phyloP scores from a whole-genome alignment of 2,329 filamentous ascomycete species.

The Tolypocladium ovalisporum region DNA sequence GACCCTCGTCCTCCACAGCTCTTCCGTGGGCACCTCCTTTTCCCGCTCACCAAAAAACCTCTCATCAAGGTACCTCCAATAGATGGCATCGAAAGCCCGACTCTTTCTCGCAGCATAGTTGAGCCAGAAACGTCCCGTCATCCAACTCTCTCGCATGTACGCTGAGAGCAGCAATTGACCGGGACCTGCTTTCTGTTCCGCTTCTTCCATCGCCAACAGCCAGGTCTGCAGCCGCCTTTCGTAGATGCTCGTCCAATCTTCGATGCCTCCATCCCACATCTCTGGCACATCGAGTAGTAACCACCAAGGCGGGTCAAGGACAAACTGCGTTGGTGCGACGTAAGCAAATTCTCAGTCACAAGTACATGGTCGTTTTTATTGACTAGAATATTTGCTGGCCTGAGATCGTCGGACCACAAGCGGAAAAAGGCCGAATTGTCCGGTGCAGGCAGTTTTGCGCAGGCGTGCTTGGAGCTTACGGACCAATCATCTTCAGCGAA shows the following conservation, averaged over 20 bases:
- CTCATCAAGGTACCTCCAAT: conserved; percentile 23
- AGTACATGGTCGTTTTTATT: too few species aligned
- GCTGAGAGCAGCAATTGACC: conserved; percentile 6
- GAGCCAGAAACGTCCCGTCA: conserved; percentile 19
- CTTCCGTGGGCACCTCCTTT: conserved; percentile 2
- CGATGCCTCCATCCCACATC: conserved; percentile 18
- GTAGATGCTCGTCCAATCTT: conserved; percentile 18
- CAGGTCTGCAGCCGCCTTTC: conserved; percentile 20
- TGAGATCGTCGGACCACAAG: conserved; percentile 24
- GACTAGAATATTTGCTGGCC: conserved; percentile 18
- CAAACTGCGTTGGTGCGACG: neutral
- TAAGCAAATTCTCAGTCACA: neutral
- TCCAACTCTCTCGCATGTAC: conserved; percentile 27
- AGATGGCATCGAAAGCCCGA: conserved; percentile 25
- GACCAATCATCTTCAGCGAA: conserved; percentile 20
- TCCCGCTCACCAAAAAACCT: conserved; percentile 15
- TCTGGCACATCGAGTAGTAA: conserved; percentile 10
- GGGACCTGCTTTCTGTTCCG: conserved; percentile 1
- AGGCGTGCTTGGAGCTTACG: neutral
- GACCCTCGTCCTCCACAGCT: conserved; percentile 17
- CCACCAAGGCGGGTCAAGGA: conserved; percentile 1
- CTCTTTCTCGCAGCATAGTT: conserved; percentile 24
- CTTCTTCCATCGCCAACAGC: conserved; percentile 17
- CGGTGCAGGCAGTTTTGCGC: conserved; percentile 5
- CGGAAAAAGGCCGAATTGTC: conserved; percentile 9